Evolutionary conservation across 768 basidiomycete species (phyloP), one percentile per base, ranked within the genome.

Genomic region (Auriscalpium orientale): DNA sequence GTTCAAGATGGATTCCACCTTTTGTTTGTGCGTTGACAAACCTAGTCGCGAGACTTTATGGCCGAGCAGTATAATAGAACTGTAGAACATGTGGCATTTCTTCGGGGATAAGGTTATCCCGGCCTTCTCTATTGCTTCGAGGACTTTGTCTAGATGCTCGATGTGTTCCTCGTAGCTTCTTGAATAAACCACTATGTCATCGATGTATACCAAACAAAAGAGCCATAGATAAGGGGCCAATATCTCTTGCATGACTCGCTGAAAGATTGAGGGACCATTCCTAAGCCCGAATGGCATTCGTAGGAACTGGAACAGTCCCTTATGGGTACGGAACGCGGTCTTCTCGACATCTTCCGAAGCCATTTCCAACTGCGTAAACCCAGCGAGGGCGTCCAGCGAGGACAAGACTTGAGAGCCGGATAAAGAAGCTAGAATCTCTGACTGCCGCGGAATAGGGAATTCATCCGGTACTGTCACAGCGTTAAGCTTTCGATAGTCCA

Each of bases 341-440:
- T 72, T 71, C 28, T 71, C 66, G 13, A 59, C 55, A 18, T 66
- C 68, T 12, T 69, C 59, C 0, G 64, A 55, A 0, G 52, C 54
- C 48, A 75, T 65, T 43, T 66, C 60, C 0, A 75, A 54, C 55
- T 79, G 77, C 0, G 71, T 74, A 54, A 76, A 79, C 9, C 75
- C 73, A 0, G 75, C 65, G 0, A 72, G 54, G 0, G 72, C 70
- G 58, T 76, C 72, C 7, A 76, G 58, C 0, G 71, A 63, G 0
- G 72, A 65, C 1, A 77, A 58, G 5, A 73, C 1, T 62, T 58
- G 8, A 70, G 68, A 28, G 8, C 49, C 49, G 3, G 49, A 28
- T 8, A 49, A 33, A 13, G 49, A 49, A 8, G 49, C 21, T 3
- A 70, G 49, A 0, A 70, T 68, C 15, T 66, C 64, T 3, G 46